Percentiles rank a stretch among this genome's conserved stretches.
Conservation (phyloP, 164 flowering plant genomes). For the Annona squamosa region DNA sequence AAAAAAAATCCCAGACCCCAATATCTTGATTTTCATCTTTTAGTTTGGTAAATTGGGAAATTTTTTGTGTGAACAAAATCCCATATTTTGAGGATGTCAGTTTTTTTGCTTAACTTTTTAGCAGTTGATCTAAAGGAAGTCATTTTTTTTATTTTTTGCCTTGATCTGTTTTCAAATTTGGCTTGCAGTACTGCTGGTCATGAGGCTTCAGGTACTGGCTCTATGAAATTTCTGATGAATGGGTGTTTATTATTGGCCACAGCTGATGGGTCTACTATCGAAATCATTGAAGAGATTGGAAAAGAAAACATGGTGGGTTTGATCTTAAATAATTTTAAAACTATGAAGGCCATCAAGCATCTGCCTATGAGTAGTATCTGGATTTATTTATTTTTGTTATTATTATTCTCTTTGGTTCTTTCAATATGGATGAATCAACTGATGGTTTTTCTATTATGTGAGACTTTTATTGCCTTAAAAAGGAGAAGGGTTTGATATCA, state of each 20-base stretch:
- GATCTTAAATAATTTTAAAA: not conserved
- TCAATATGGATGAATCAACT: no score
- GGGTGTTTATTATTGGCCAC: conserved; percentile 47
- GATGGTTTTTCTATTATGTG: not conserved
- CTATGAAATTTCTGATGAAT: conserved; percentile 53
- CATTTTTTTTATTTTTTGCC: not conserved
- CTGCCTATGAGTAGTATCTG: no score
- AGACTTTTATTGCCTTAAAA: not conserved
- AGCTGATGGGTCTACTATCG: conserved; percentile 42
- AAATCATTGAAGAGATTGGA: conserved; percentile 46
- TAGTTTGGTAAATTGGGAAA: no score
- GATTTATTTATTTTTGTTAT: no score
- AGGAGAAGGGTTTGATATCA: not conserved
- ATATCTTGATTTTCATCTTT: no score
- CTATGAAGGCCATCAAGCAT: no score
- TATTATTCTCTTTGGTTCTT: no score
- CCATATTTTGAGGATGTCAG: no score
- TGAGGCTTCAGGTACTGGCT: conserved; percentile 51
- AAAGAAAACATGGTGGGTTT: conserved; percentile 40
- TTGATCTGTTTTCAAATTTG: not conserved
- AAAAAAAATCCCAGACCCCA: no score
- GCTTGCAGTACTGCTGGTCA: conserved; percentile 46
- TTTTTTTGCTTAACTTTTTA: no score
- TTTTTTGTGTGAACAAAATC: no score
- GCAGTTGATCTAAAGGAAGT: no score